These are phyloP conservation scores for Hypoxylon fuscum DNA, from an alignment of 495 filamentous ascomycete genomes.

Conservation along the genomic window DNA sequence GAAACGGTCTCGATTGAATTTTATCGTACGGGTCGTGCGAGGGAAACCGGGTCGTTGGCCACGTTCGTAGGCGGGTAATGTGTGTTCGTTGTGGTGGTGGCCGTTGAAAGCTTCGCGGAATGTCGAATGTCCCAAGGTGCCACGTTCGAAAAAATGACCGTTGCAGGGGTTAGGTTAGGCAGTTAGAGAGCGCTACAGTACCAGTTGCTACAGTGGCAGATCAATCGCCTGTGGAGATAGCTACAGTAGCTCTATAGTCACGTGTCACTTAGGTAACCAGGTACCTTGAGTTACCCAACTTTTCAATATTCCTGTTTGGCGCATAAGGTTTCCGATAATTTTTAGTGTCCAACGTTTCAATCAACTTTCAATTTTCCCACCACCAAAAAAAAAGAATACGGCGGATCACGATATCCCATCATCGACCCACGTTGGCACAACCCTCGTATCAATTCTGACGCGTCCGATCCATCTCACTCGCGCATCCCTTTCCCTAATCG, in stretches of 20 bases:
- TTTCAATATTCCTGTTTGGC: slow-evolving; percentile 18
- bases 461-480: background rate
- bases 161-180: slow-evolving; percentile 41
- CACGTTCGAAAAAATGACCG: slow-evolving; percentile 54
- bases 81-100: background rate
- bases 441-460: slow-evolving; percentile 9
- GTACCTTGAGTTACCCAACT: background rate
- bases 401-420: slow-evolving; percentile 3
- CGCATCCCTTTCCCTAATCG: slow-evolving; percentile 12
- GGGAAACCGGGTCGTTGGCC: background rate
- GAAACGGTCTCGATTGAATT: slow-evolving; percentile 8
- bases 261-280: too few species aligned
- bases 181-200: slow-evolving; percentile 37
- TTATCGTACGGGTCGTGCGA: background rate
- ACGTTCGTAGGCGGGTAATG: background rate
- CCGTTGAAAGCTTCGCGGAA: slow-evolving; percentile 28
- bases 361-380: slow-evolving; percentile 24
- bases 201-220: background rate
- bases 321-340: slow-evolving; percentile 8
- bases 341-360: slow-evolving; percentile 9
- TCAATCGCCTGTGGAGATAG: too few species aligned
- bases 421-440: background rate
- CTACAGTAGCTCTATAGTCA: slow-evolving; percentile 5
- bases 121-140: slow-evolving; percentile 53
- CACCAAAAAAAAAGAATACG: slow-evolving; percentile 16